Evolutionary conservation across 1,139 yeast species (phyloP), one percentile per base, ranked within the genome.

Genomic region (Candida sojae): DNA sequence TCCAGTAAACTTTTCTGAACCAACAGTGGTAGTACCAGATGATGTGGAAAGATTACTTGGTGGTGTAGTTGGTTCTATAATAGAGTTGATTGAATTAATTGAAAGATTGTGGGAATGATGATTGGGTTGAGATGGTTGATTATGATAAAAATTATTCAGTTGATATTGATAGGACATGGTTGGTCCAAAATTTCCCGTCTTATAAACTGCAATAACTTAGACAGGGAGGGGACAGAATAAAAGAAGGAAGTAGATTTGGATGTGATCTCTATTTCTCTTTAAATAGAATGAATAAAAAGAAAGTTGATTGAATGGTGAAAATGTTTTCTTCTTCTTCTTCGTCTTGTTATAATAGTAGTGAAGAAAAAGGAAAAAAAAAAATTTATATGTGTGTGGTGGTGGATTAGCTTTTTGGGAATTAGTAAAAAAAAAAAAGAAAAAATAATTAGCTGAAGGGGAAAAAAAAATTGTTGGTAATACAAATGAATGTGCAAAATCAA

Each of bases 51-150:
- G 9, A 39, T 50, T 48, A 42, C 47, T 59, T 13, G 77, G 77
- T 5, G 77, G 77, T 6, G 77, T 72, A 21, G 74, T 67, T 28
- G 77, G 77, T 55, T 72, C 77, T 35, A 70, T 61, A 45, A 71
- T 54, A 30, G 75, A 70, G 39, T 62, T 57, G 46, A 70, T 62
- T 42, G 75, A 70, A 55, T 71, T 70, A 50, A 72, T 60, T 36
- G 75, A 70, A 44, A 71, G 61, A 52, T 66, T 71, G 51, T 70
- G 73, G 43, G 66, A 64, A 52, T 72, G 76, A 31, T 45, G 47
- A 37, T 36, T 26, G 21, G 21, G 21, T 17, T 17, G 39, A 35
- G 45, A 45, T 3, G 38, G 42, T 34, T 26, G 38, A 35, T 42
- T 39, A 29, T 28, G 39, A 35, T 42, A 37, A 28, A 46, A 44